Evolutionary conservation across 2,329 filamentous ascomycete species (phyloP), one percentile per base, ranked within the genome.

Genomic region (Fusarium longipes): DNA sequence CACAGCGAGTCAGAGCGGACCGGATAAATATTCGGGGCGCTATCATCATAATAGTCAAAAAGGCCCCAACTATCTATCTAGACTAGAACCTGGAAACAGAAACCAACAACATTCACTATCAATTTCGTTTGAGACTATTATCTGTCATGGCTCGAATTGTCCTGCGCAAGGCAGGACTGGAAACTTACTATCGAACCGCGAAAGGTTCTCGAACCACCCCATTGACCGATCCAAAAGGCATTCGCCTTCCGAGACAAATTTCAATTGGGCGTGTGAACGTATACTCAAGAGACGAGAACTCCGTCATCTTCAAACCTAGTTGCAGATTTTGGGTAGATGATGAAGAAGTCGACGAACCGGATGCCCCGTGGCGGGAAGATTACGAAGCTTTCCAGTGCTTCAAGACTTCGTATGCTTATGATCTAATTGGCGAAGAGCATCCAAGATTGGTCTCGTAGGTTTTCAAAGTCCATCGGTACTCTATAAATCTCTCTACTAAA

Each of bases 351-450:
- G 43, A 49, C 1, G 33, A 10, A 0, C n/a, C 38, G 0, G 32
- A 56, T 24, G 55, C 55, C 0, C 0, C 0, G 1, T 57, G 55
- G 50, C 39, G 32, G 0, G 10, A 45, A 2, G 55, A 57, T 1
- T 0, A 2, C 0, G n/a, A 14, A 3, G 55, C 8, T 27, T 39
- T 27, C 4, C 0, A 5, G 3, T 56, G 38, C 32, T 33, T 57
- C 9, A 57, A 57, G 2, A 39, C 55, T 0, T 57, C 39, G 2
- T 43, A n/a, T 6, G 29, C 53, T 8, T 54, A 54, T 2, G 36
- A 54, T 3, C 12, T 57, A 3, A 42, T 57, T 18, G 29, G 27
- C 1, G 0, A 54, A 6, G 35, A 54, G 2, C 53, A 54, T 3
- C 36, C 48, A 0, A 18, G 22, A 3, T 54, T 57, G 8, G 53